Evolutionary conservation across 2,329 filamentous ascomycete genomes (phyloP), one percentile per base, ranked within the genome.

Genomic region (Sphaerostilbella broomeana): DNA sequence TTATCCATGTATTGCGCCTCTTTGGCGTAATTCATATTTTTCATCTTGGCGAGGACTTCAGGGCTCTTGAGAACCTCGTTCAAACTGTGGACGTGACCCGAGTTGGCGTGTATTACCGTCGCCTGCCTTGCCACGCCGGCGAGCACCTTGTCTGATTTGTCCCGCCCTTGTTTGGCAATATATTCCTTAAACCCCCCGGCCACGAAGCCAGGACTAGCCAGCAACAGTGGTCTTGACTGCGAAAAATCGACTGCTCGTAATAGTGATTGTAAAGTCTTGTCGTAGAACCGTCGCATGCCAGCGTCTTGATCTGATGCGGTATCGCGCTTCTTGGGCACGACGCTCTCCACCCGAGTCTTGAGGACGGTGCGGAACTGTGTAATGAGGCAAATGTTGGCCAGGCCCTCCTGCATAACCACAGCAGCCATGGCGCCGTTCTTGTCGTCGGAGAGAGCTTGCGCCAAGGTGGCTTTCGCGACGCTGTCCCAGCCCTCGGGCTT

Each of bases 401-500:
- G 62, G 12, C 85, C 84, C 54, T 97, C 90, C 53, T 94, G 86
- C 84, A 98, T 90, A 17, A 97, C 85, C 1, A 97, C 82, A 0
- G 92, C 90, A 40, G 88, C 86, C 13, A 94, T 74, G 46, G 90
- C 84, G 1, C 87, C 88, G 46, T 84, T 80, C 54, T 82, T 81
- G 48, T 86, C 82, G 50, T 85, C 79, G 51, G 86, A 81, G 11
- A 90, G 73, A 1, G 88, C 83, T 58, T 95, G 86, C 41, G 76
- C 71, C 9, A 98, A 73, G 31, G 85, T 82, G 43, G 85, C 80
- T 33, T 83, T 68, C 4, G 89, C 86, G 9, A 98, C 80, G 50
- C 84, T 89, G 61, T 98, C 92, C 92, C 92, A 98, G 28, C 88
- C 63, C 39, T 62, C 81, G 26, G 76, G 75, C 64, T 97, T 97